Conservation (phyloP, 2,329 filamentous ascomycete species). For the Tolypocladium cylindrosporum region DNA sequence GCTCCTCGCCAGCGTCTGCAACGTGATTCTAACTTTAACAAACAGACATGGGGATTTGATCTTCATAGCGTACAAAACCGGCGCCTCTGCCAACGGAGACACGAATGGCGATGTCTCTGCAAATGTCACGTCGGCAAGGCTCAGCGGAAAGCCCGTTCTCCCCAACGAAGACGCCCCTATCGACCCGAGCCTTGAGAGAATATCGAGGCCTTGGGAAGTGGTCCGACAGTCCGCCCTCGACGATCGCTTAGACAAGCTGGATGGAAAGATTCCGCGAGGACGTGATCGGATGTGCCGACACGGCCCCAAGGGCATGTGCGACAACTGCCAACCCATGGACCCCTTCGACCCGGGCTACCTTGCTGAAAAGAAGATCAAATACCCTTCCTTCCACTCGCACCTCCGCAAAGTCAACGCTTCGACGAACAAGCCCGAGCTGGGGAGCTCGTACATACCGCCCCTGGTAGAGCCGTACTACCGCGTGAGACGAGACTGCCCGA, state of each 20-base stretch:
- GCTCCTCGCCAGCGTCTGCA: slow-evolving; percentile 1
- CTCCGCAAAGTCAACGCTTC: slow-evolving; percentile 90
- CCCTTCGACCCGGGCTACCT: slow-evolving; percentile 87
- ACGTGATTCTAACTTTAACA: slow-evolving; percentile 6
- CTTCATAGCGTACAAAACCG: slow-evolving; percentile 70
- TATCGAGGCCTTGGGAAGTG: slow-evolving; percentile 61
- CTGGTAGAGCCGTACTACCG: slow-evolving; percentile 88
- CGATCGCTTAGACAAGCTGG: slow-evolving; percentile 72
- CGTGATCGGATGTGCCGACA: slow-evolving; percentile 91
- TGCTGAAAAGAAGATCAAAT: slow-evolving; percentile 95
- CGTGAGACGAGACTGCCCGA: slow-evolving; percentile 80
- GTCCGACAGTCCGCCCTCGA: slow-evolving; percentile 83
- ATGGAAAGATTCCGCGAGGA: slow-evolving; percentile 78
- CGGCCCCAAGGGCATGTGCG: slow-evolving; percentile 96
- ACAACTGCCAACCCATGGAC: slow-evolving; percentile 95
- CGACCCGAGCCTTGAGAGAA: slow-evolving; percentile 55
- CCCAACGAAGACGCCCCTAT: slow-evolving; percentile 58
- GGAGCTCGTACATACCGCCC: slow-evolving; percentile 91
- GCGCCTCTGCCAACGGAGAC: slow-evolving; percentile 26
- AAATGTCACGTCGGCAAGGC: slow-evolving; percentile 46
- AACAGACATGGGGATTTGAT: slow-evolving; percentile 80
- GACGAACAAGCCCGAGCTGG: slow-evolving; percentile 91
- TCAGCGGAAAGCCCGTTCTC: slow-evolving; percentile 69
- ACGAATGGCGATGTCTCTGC: slow-evolving; percentile 27
- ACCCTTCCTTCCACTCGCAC: slow-evolving; percentile 91